Evolutionary conservation across 495 filamentous ascomycete species (phyloP).

Genomic region (Penicillium cinerascens): DNA sequence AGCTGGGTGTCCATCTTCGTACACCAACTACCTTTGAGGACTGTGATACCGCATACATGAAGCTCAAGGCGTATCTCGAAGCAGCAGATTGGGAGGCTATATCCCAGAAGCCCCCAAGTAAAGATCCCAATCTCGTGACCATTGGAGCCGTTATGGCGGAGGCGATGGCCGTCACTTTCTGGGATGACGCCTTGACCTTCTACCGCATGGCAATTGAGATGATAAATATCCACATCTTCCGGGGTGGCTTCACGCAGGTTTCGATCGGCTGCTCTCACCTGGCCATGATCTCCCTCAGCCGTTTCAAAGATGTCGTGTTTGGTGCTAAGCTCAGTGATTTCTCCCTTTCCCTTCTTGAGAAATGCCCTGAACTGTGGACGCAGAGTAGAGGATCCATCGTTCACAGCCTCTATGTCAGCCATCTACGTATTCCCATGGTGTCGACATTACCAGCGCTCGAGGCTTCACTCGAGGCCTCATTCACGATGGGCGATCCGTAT

Average conservation of each 20-base stretch:
- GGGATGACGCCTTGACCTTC: conserved; percentile 71
- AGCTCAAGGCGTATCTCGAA: conserved; percentile 56
- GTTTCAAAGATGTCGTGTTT: conserved; percentile 70
- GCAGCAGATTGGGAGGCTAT: conserved; percentile 54
- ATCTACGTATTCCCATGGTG: conserved; percentile 62
- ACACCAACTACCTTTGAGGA: conserved; percentile 64
- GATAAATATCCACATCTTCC: conserved; percentile 63
- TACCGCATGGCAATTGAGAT: conserved; percentile 72
- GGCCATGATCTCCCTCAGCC: conserved; percentile 65
- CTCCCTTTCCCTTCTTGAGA: conserved; percentile 63
- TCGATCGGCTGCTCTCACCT: conserved; percentile 74
- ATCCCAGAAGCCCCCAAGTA: conserved; percentile 45
- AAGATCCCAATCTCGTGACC: conserved; percentile 56
- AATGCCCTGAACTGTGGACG: conserved; percentile 64
- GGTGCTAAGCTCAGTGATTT: conserved; percentile 61
- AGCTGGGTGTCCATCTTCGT: conserved; percentile 63
- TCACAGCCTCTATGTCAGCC: conserved; percentile 69
- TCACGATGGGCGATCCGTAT: conserved; percentile 69
- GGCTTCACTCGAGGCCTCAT: conserved; percentile 64
- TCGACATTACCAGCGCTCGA: conserved; percentile 61
- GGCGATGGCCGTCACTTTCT: conserved; percentile 76
- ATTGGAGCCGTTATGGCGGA: conserved; percentile 74
- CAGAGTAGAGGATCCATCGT: conserved; percentile 68
- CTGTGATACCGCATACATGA: conserved; percentile 68
- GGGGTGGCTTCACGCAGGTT: conserved; percentile 66